Evolutionary conservation across 2,329 filamentous ascomycete genomes (phyloP), one percentile per base, ranked within the genome.

Genomic region (Phoma sp.): DNA sequence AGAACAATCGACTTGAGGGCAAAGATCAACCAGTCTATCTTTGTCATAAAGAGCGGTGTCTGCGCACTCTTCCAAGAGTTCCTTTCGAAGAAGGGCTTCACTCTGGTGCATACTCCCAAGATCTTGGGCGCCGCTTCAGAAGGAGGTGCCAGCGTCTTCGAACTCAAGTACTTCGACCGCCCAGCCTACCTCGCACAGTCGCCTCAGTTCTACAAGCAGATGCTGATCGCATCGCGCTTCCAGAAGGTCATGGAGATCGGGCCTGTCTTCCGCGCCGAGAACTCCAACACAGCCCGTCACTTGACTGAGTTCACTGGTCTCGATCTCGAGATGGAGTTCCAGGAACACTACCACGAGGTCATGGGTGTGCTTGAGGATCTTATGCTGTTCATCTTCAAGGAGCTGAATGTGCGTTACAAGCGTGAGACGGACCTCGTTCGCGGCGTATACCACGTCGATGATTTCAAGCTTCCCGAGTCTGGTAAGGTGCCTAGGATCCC

Each of bases 91-190:
- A 84, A 84, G 55, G 85, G 86, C 48, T 96, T 96, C 75, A 86
- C 88, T 60, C 86, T 90, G 74, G 92, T 97, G 69, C 91, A 96
- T 74, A 90, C 93, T 2, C 92, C 95, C 8, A 93, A 92, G 74
- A 82, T 99, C 38, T 90, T 96, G 50, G 93, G 89, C 44, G 89
- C 93, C 11, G 90, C 95, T 4, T 95, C 91, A 4, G 95, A 99
- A 78, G 93, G 95, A 67, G 95, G 95, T 61, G 87, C 87, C 64
- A 96, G 93, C 72, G 93, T 98, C 36, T 98, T 99, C 76, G 83
- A 88, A 66, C 81, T 98, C 65, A 87, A 88, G 38, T 98, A 98
- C 78, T 98, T 98, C 75, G 90, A 89, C 63, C 86, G 89, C 69
- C 85, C 89, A 61, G 93, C 91, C 1, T 95, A 81, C 72, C 81